Conservation (phyloP, 192 early-diverging fungal species). For the Spinellus fusiger region DNA sequence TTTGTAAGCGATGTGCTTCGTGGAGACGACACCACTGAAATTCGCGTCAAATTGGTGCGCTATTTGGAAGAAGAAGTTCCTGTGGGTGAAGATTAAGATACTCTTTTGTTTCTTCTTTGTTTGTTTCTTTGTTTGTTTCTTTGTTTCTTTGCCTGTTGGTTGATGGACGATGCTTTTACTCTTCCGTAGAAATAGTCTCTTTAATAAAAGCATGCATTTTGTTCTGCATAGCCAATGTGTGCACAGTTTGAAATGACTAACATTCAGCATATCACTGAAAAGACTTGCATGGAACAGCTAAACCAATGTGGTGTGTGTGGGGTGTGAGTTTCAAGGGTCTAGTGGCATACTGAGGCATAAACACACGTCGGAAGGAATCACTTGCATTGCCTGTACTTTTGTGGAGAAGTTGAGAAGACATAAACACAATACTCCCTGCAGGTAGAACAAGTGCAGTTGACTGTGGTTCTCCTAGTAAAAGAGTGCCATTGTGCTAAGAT, state of each 20-base stretch:
- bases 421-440: constrained; percentile 27
- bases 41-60: constrained; percentile 84
- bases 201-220: no score
- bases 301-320: no score
- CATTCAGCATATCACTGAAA: no score
- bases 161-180: no score
- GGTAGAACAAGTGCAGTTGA: not conserved
- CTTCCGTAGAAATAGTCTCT: no score
- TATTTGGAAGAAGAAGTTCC: constrained; percentile 96
- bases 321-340: no score
- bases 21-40: constrained; percentile 88
- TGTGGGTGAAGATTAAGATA: constrained; percentile 71
- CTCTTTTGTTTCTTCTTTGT: no score
- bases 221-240: no score
- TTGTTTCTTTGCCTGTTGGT: no score
- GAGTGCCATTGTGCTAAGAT: constrained; percentile 9
- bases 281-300: no score
- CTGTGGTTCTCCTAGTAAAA: not conserved
- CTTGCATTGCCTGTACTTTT: constrained; percentile 27
- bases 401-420: constrained; percentile 21
- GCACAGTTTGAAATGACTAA: no score
- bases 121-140: no score
- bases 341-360: constrained; percentile 29
- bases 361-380: constrained; percentile 25
- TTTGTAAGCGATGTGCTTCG: constrained; percentile 82